Evolutionary conservation across 495 filamentous ascomycete genomes (phyloP).

Genomic region (Xylaria palmicola): DNA sequence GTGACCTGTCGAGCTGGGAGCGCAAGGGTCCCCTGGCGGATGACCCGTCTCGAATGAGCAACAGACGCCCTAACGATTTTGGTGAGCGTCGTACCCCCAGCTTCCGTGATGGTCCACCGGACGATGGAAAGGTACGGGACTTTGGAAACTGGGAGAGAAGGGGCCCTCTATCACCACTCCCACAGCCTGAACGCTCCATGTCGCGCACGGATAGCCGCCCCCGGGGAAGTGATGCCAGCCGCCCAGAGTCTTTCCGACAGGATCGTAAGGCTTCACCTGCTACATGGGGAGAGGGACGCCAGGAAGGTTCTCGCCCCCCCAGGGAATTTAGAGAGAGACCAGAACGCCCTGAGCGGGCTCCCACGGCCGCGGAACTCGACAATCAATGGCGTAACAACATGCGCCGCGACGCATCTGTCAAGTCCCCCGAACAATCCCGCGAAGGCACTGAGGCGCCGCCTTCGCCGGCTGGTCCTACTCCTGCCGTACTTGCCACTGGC

Average conservation of each 20-base stretch:
- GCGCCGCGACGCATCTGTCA: conserved; percentile 64
- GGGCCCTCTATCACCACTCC: conserved; percentile 77
- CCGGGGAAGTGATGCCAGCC: conserved; percentile 61
- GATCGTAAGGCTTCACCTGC: conserved; percentile 70
- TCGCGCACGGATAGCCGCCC: conserved; percentile 69
- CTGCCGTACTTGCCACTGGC: conserved; percentile 51
- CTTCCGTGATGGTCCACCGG: conserved; percentile 42
- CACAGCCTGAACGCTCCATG: conserved; percentile 52
- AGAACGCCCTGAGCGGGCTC: conserved; percentile 67
- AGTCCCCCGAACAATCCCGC: conserved; percentile 44
- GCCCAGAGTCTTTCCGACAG: conserved; percentile 46
- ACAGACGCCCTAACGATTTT: conserved; percentile 47
- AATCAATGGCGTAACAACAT: conserved; percentile 83
- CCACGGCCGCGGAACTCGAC: conserved; percentile 83
- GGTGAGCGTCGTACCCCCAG: conserved; percentile 38
- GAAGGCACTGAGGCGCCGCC: conserved; percentile 67
- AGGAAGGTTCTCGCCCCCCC: conserved; percentile 80
- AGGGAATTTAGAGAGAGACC: conserved; percentile 76
- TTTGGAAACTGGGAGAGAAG: conserved; percentile 94
- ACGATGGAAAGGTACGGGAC: conserved; percentile 82
- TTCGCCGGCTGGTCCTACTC: conserved; percentile 55
- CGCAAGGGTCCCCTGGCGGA: conserved; percentile 87
- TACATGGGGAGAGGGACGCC: conserved; percentile 80
- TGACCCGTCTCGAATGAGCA: conserved; percentile 54
- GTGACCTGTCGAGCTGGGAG: conserved; percentile 79